Evolutionary conservation across 2,329 filamentous ascomycete species (phyloP).

Genomic region (Rhynchosporium secalis): DNA sequence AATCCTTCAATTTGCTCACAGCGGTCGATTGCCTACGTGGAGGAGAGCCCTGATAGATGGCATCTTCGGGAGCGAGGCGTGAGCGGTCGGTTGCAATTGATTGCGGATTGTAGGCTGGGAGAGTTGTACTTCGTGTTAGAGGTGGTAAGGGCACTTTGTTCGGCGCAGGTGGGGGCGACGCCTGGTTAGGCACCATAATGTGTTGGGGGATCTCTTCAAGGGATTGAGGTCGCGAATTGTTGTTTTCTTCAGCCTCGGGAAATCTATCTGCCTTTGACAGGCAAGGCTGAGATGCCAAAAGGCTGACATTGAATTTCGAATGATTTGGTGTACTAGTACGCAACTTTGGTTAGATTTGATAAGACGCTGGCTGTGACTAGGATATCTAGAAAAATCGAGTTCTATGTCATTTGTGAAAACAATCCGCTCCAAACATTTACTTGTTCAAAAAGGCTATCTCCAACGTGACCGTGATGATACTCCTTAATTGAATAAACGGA

Average conservation of each 20-base stretch:
- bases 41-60: slow-evolving; percentile 65
- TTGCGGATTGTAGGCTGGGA: slow-evolving; percentile 24
- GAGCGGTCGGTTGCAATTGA: slow-evolving; percentile 51
- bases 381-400: no score
- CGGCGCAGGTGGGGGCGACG: slow-evolving; percentile 27
- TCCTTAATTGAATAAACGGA: no score
- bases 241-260: slow-evolving; percentile 19
- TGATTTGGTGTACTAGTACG: no score
- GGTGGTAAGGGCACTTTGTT: slow-evolving; percentile 28
- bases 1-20: slow-evolving; percentile 45
- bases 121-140: slow-evolving; percentile 33
- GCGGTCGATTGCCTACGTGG: slow-evolving; percentile 50
- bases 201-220: slow-evolving; percentile 26
- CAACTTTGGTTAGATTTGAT: no score
- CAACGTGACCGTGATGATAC: no score
- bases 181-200: slow-evolving; percentile 39
- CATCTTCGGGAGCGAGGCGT: slow-evolving; percentile 81
- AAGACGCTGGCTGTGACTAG: no score
- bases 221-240: slow-evolving; percentile 10
- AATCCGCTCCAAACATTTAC: no score
- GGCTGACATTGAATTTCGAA: no score
- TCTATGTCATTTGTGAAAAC: no score
- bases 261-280: not conserved
- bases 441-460: no score
- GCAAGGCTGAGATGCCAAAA: slow-evolving; percentile 1